Evolutionary conservation across 805 yeast species (phyloP).

Genomic region (Torulaspora maleeae): DNA sequence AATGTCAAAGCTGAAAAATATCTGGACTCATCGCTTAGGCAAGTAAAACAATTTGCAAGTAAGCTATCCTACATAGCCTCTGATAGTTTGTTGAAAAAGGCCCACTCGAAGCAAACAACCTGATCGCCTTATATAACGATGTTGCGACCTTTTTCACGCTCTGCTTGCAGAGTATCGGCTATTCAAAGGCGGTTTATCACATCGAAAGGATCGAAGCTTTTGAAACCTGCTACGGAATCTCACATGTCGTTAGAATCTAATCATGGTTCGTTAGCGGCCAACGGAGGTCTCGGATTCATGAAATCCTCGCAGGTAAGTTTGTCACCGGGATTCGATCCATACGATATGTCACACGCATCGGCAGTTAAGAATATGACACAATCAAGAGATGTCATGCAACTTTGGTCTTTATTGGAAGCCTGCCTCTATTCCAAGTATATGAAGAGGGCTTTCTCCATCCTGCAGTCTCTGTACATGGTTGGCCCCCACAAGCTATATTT

Average conservation of each 20-base stretch:
- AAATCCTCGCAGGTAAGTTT: constrained; percentile 15
- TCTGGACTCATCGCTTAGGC: neutral
- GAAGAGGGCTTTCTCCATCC: constrained; percentile 63
- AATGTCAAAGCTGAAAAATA: neutral
- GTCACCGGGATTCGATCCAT: constrained; percentile 27
- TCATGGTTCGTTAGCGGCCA: constrained; percentile 1
- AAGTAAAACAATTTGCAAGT: neutral
- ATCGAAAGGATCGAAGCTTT: constrained; percentile 15
- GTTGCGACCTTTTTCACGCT: constrained; percentile 15
- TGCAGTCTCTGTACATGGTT: constrained; percentile 56
- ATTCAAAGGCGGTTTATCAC: constrained; percentile 16
- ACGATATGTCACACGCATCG: constrained; percentile 25
- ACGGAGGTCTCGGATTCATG: constrained; percentile 10
- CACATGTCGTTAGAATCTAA: constrained; percentile 5
- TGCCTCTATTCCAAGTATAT: constrained; percentile 62
- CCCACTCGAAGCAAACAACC: neutral
- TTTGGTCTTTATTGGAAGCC: constrained; percentile 77
- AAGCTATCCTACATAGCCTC: neutral
- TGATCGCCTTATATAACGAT: constrained; percentile 1
- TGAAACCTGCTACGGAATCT: constrained; percentile 11
- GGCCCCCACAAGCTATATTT: constrained; percentile 44
- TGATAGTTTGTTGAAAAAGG: neutral
- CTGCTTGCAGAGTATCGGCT: constrained; percentile 10
- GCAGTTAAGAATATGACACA: constrained; percentile 16
- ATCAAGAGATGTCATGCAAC: constrained; percentile 55